phyloP scores from a whole-genome alignment of 1,284 basidiomycete genomes.

The Cystobasidium pallidum region DNA sequence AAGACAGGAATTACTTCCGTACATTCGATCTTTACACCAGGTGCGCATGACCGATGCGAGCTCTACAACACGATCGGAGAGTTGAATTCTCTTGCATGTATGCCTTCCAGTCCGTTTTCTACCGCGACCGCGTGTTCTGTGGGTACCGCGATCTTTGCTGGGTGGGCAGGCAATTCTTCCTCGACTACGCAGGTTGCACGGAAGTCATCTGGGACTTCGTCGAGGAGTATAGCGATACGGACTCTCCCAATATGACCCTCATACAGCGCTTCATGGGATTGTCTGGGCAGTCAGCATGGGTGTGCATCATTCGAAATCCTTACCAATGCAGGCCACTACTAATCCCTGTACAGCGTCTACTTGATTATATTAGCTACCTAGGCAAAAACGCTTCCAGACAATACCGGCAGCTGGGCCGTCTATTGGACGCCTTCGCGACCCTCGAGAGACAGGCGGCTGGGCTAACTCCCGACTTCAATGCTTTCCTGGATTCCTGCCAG shows the following conservation, averaged over 20 bases:
- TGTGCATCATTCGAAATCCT: neutral
- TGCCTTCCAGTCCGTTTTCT: constrained; percentile 40
- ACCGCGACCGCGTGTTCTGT: constrained; percentile 17
- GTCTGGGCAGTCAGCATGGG: constrained; percentile 6
- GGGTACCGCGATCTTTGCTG: constrained; percentile 3
- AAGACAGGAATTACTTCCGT: neutral
- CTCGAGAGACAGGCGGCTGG: constrained; percentile 15
- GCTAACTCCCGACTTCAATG: neutral
- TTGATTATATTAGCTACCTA: constrained; percentile 28
- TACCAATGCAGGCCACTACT: neutral
- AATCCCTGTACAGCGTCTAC: constrained; percentile 1
- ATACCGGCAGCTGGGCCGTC: constrained; percentile 9
- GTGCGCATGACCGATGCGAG: neutral
- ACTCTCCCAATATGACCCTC: neutral
- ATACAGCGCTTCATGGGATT: constrained; percentile 13
- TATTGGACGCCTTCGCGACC: neutral
- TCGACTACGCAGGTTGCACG: constrained; percentile 22
- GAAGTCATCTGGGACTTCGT: constrained; percentile 6
- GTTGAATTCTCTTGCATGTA: too few relatives aligned
- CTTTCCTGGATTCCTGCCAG: neutral
- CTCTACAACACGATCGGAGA: too few relatives aligned
- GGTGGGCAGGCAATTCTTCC: constrained; percentile 21
- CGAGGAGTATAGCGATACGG: neutral
- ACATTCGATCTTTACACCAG: constrained; percentile 43
- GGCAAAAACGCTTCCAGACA: constrained; percentile 31